These are phyloP conservation scores for Globisporangium heterothallicum DNA, from an alignment of 352 stramenopile species.

Conservation along the genomic window DNA sequence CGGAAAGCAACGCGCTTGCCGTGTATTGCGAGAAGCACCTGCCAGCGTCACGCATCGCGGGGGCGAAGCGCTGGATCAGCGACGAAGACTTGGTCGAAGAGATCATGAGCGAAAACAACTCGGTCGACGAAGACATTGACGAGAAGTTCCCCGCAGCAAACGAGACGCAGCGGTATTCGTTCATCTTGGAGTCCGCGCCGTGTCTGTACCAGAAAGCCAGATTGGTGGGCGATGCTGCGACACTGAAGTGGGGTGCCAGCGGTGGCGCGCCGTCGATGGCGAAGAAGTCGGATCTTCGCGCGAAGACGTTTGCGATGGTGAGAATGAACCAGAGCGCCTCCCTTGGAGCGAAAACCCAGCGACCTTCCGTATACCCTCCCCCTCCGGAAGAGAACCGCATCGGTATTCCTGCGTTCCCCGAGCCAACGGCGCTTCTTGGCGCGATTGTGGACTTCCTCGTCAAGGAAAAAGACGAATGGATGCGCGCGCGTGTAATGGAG, in stretches of 20 bases:
- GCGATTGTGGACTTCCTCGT: conserved; percentile 73
- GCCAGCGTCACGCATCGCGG: conserved; percentile 50
- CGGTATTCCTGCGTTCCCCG: conserved; percentile 51
- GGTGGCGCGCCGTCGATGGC: not conserved
- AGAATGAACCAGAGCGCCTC: conserved; percentile 28
- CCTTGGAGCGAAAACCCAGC: conserved; percentile 33
- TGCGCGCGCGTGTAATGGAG: conserved; percentile 61
- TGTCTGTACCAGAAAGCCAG: conserved; percentile 44
- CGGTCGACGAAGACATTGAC: conserved; percentile 34
- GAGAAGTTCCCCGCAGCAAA: conserved; percentile 33
- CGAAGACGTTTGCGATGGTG: conserved; percentile 21
- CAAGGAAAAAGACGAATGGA: conserved; percentile 63
- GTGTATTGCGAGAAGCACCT: conserved; percentile 85
- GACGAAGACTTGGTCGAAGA: conserved; percentile 81
- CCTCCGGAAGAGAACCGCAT: conserved; percentile 20
- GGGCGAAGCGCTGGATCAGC: conserved; percentile 79
- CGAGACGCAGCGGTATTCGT: conserved; percentile 48
- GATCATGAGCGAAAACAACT: conserved; percentile 74
- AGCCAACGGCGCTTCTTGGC: conserved; percentile 36
- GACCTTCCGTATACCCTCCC: conserved; percentile 44
- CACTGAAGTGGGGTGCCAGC: conserved; percentile 21
- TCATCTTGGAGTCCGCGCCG: conserved; percentile 75
- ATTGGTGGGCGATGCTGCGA: conserved; percentile 37
- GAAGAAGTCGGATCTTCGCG: conserved; percentile 23
- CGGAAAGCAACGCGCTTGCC: conserved; percentile 54